Evolutionary conservation across 2,329 filamentous ascomycete genomes (phyloP), one percentile per base, ranked within the genome.

Genomic region (Shiraia sp.): DNA sequence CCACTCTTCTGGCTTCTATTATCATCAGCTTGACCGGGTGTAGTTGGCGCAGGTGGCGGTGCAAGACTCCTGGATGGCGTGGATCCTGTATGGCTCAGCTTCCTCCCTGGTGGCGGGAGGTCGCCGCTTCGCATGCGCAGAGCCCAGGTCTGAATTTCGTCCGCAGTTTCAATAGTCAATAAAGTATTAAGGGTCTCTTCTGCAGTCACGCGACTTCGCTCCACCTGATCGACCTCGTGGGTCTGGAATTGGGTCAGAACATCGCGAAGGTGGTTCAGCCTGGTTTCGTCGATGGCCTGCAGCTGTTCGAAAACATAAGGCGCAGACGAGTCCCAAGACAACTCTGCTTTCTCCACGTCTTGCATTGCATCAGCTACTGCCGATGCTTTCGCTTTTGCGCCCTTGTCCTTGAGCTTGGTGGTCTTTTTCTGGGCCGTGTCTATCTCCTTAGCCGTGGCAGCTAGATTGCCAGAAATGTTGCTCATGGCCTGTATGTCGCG

Each of bases 251-350:
- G 91, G 1, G 93, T 97, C 46, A 99, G 79, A 28, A 88, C 81
- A 69, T 97, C 92, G 48, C 92, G 87, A 45, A 99, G 77, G 62
- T 95, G 87, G 68, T 96, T 96, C 54, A 95, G 76, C 41, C 93
- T 83, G 57, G 82, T 85, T 73, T 99, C 93, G 64, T 99, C 93
- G 23, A 95, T 76, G 5, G 88, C 86, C 68, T 99, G 93, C 17
- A 99, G 80, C 47, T 86, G 87, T 71, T 99, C 93, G 63, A 95
- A 96, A 47, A 96, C 87, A 70, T 89, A 97, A 1, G 93, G 93
- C 10, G 93, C 90, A 68, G 96, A 90, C 1, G 90, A 90, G 41
- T 96, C 86, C 93, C 93, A 99, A 65, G 95, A 87, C 53, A 86
- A 80, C 31, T 79, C 82, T n/a, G 90, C 86, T 46, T 83, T 83